Base-by-base conservation (phyloP, 2,329 filamentous ascomycete genomes). In the Neonectria magnoliae region DNA sequence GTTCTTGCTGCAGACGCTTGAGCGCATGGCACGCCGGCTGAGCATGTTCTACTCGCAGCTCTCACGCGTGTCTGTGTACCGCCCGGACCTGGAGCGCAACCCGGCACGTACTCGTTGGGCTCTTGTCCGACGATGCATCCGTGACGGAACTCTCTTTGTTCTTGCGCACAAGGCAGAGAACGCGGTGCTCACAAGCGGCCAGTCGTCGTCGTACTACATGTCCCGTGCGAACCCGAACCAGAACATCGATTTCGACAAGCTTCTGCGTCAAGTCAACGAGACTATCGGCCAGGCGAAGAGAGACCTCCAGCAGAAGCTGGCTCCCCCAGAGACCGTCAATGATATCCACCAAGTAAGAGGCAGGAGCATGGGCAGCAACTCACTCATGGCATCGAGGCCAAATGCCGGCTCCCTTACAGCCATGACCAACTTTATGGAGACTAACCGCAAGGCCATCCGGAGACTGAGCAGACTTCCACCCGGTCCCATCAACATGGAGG, bases 41-140 rank as follows among this genome's bases (percentile, higher is more conserved):
- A 82, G 84, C 38, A 78, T 82, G 5, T 87, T 85, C 73, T 87
- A 87, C 66, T 77, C 80, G 8, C 83, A 85, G 63, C 77, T 87
- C 4, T 79, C 84, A 0, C 80, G 81, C 14, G 78, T 81, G 65
- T 84, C 83, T 0, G 78, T 87, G 8, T 86, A 86, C 65, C 80
- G 81, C 11, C 84, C 85, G 0, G 81, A 82, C 61, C 77, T 87
- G 5, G 85, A 87, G 72, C 78, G 77, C 22, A 87, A 86, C 67
- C 85, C 85, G 0, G 85, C 85, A 0, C 77, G 85, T 5, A 82
- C 84, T 0, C 76, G 85, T 5, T 88, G 85, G 85, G 80, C 82
- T 18, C 79, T 86, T 2, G 77, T 87, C 7, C 79, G 81, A 0
- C 78, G 81, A 33, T 82, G 80, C 45, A 79, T 87, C 14, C 76